Percentiles rank a stretch among this genome's conserved stretches.
Evolutionary conservation across 2,329 filamentous ascomycete species (phyloP).

Genomic region (Graphium sp.): DNA sequence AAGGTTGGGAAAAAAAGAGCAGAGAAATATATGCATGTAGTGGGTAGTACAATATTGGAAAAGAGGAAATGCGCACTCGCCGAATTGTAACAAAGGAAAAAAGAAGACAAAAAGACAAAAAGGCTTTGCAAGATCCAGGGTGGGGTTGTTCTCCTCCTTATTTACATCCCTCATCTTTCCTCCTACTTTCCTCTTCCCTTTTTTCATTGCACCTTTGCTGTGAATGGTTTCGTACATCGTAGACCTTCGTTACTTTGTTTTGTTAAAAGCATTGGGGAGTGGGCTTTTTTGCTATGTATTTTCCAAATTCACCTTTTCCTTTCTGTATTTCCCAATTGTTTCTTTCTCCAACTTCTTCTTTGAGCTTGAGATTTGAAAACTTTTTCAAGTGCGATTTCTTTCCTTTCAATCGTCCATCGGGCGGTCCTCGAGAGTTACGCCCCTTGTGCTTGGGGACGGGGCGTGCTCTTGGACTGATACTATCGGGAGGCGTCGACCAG

Average conservation of each 20-base stretch:
- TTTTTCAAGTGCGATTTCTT: no score
- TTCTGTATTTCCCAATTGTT: background rate
- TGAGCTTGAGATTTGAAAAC: no score
- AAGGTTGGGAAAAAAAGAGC: no score
- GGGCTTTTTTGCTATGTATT: no score
- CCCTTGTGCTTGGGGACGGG: slow-evolving; percentile 14
- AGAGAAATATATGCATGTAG: no score
- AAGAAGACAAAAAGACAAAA: slow-evolving; percentile 2
- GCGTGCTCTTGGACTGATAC: background rate
- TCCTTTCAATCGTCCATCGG: slow-evolving; percentile 37
- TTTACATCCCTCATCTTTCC: slow-evolving; percentile 1
- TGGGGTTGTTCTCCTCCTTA: slow-evolving; percentile 2
- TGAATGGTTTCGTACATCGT: no score
- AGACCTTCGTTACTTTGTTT: no score
- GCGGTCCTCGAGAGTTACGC: slow-evolving; percentile 32
- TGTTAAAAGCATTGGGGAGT: no score
- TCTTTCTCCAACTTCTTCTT: background rate
- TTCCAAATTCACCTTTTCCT: background rate
- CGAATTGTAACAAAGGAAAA: no score
- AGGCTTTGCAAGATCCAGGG: slow-evolving; percentile 3
- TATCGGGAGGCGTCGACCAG: slow-evolving; percentile 15
- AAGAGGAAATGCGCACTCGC: no score
- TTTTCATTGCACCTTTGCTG: no score
- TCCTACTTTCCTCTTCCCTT: slow-evolving; percentile 1
- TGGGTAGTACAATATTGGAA: no score